Evolutionary conservation across 2,329 filamentous ascomycete species (phyloP).

Genomic region (Ophiostoma angusticollis): DNA sequence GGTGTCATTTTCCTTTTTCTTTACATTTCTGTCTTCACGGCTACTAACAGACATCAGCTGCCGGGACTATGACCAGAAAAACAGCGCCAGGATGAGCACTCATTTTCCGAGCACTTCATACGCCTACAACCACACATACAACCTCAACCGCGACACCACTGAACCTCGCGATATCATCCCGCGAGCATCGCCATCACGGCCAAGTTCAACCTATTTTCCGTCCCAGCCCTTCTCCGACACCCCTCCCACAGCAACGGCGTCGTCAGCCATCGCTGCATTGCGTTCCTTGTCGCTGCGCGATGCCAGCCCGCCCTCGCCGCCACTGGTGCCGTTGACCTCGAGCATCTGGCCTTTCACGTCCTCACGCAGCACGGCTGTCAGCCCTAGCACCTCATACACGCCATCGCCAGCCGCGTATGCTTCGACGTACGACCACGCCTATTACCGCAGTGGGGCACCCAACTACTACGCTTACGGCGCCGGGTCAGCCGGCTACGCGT

Average conservation of each 20-base stretch:
- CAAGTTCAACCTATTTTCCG: slow-evolving; percentile 40
- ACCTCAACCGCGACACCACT: slow-evolving; percentile 12
- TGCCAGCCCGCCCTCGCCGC: slow-evolving; percentile 43
- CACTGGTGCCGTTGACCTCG: slow-evolving; percentile 22
- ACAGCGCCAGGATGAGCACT: slow-evolving; percentile 14
- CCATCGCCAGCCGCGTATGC: slow-evolving; percentile 32
- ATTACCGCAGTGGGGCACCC: slow-evolving; percentile 22
- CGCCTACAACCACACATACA: slow-evolving; percentile 5
- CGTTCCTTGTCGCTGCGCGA: slow-evolving; percentile 41
- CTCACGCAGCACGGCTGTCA: slow-evolving; percentile 35
- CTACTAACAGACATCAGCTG: slow-evolving; percentile 27
- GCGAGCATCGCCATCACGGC: slow-evolving; percentile 48
- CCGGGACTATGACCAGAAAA: slow-evolving; percentile 38
- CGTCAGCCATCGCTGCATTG: slow-evolving; percentile 42
- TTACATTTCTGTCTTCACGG: background rate
- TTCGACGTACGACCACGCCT: slow-evolving; percentile 39
- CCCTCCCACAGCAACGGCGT: slow-evolving; percentile 27
- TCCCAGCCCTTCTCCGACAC: slow-evolving; percentile 34
- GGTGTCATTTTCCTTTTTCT: slow-evolving; percentile 19
- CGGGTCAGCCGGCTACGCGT: slow-evolving; percentile 20
- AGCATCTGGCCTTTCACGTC: slow-evolving; percentile 44
- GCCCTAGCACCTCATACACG: slow-evolving; percentile 41
- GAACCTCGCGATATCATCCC: slow-evolving; percentile 52
- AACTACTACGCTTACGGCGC: slow-evolving; percentile 27
- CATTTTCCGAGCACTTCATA: slow-evolving; percentile 9